Evolutionary conservation across 768 basidiomycete species (phyloP), one percentile per base, ranked within the genome.

Genomic region (Lactifluus subvellereus): DNA sequence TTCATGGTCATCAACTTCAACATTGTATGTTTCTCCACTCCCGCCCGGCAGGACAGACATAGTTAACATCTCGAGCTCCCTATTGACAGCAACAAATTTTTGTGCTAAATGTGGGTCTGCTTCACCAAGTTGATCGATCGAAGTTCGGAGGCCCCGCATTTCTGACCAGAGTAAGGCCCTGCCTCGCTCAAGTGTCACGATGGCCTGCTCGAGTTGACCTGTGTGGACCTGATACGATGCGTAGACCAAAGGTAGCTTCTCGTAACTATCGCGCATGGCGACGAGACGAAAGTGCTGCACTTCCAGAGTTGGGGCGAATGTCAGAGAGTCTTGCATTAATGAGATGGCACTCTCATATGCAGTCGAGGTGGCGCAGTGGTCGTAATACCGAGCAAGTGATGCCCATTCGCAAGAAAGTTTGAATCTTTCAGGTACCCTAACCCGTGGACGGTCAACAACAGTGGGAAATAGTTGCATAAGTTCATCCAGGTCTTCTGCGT

Each of bases 131-230:
- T 5, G 32, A 13, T 57, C 57, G 16, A 27, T 20, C 0, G 57
- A 58, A 7, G 57, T 50, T 13, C 48, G 57, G 47, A 48, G 6
- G 11, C 47, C 47, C 8, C 47, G 47, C 20, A 48, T 48, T 48
- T 48, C 47, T 48, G 57, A 58, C 57, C 57, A 58, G 5, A 58
- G 35, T 13, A 57, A 38, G 6, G 45, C 57, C 14, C 57, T 49
- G 47, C 57, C 47, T 27, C 11, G 47, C 22, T 48, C 47, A 8
- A 57, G 45, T 3, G 22, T 13, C 22, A 27, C 47, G n/a, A 48
- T 48, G 8, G 47, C 47, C 20, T 27, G 47, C 16, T 48, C 47
- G 10, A 11, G 9, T 22, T 20, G 18, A 7, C 20, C 20, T 11
- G n/a, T 11, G 20, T 16, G 3, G 22, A 48, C 8, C 22, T 48